Base-by-base conservation (phyloP, 225 moss, liverwort and hornwort genomes). In the Pseudisothecium myosuroides region DNA sequence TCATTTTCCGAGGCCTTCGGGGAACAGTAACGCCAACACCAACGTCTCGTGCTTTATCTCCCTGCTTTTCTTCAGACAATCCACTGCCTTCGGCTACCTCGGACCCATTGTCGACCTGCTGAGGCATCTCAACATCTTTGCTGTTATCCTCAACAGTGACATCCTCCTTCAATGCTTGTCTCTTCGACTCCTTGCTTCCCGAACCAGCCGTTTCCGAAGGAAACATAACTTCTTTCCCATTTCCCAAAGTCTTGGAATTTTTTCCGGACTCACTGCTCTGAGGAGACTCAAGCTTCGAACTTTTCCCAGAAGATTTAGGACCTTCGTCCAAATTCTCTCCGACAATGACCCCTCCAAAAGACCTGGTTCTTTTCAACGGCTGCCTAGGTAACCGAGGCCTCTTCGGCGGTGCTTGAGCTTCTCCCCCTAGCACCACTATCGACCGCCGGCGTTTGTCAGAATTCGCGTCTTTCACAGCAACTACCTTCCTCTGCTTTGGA, bases 381-480 rank as follows among this genome's bases (percentile, higher is more conserved):
- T 91, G 87, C 86, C 92, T 88, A 31, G 92, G 86, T 17, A 97
- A 91, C 32, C 98, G 93, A 24, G 97, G 95, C 87, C 96, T 94
- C 88, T 95, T 95, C 59, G 92, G 64, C 31, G 96, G 95, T 63
- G 95, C 94, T 76, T 94, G 95, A 55, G 94, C 94, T 60, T 93
- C 95, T 58, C 91, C 93, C 77, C 93, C 95, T 18, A 98, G 81
- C 58, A 97, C 76, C 82, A 98, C 97, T 61, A 94, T 95, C 58
- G 96, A 93, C 55, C 98, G 94, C 56, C 97, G 94, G 54, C 94
- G 95, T 91, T 97, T 98, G 23, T 96, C 98, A 31, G 89, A 89
- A 91, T 84, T 94, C 24, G 85, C 89, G 54, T 96, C 95, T 88
- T 95, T 96, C 90, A 93, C 67, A 63, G 89, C 83, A 68, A 87